Conservation (phyloP, 2,329 filamentous ascomycete species). For the Curvularia lunata region DNA sequence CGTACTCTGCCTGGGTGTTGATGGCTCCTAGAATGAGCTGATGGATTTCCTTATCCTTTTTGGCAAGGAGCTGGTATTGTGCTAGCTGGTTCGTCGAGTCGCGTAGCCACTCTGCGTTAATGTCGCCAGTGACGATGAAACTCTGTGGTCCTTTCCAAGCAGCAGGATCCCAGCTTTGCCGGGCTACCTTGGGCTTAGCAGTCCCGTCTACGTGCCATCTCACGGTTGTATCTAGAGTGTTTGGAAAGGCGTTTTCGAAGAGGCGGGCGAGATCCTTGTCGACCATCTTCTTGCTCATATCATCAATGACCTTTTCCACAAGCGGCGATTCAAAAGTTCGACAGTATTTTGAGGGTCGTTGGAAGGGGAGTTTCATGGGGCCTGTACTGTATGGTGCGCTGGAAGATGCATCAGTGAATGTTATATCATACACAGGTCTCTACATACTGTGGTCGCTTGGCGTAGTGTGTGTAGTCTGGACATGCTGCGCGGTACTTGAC, state of each 20-base stretch:
- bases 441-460: conserved; percentile 65
- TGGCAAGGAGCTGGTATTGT: conserved; percentile 85
- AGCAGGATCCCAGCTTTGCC: conserved; percentile 49
- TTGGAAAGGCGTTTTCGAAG: conserved; percentile 95
- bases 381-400: conserved; percentile 82
- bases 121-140: conserved; percentile 92
- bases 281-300: conserved; percentile 79
- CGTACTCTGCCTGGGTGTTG: conserved; percentile 93
- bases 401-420: conserved; percentile 10
- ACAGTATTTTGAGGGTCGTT: conserved; percentile 80
- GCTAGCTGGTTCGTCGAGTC: conserved; percentile 93
- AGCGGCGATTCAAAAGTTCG: conserved; percentile 86
- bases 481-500: conserved; percentile 58
- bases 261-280: conserved; percentile 88
- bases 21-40: conserved; percentile 89
- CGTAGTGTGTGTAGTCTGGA: conserved; percentile 70
- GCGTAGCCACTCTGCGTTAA: conserved; percentile 89
- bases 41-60: conserved; percentile 78
- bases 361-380: conserved; percentile 79
- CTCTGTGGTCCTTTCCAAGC: conserved; percentile 85
- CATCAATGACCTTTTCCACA: conserved; percentile 85
- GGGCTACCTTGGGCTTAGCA: conserved; percentile 48
- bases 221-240: conserved; percentile 87
- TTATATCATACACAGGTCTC: conserved; percentile 7
- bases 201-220: conserved; percentile 79